phyloP scores from a whole-genome alignment of 371 early-diverging fungal genomes.

The Mortierella sp. region DNA sequence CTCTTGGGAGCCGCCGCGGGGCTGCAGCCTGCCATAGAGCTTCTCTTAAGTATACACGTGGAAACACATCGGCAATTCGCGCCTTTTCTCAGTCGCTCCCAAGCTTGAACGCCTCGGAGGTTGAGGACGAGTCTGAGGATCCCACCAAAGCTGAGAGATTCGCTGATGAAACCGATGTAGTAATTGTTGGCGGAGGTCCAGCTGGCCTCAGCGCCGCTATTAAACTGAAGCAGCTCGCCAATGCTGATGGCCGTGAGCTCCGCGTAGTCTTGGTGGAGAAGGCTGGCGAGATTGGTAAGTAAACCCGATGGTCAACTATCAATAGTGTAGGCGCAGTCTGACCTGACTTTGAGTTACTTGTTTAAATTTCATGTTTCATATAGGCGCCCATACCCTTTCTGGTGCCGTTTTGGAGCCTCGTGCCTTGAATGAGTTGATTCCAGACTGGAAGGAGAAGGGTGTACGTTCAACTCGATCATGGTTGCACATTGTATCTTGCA shows the following conservation, averaged over 20 bases:
- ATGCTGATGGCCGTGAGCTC: conserved; percentile 85
- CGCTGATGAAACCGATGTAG: conserved; percentile 94
- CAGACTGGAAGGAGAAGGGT: conserved; percentile 97
- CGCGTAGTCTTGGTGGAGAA: conserved; percentile 96
- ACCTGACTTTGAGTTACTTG: not conserved
- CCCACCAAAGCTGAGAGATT: conserved; percentile 64
- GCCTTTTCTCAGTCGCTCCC: conserved; percentile 50
- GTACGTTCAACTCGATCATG: conserved; percentile 45
- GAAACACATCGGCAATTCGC: conserved; percentile 24
- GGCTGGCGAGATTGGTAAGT: conserved; percentile 90
- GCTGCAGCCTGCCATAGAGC: not conserved
- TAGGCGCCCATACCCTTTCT: conserved; percentile 93
- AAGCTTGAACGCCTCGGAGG: conserved; percentile 32
- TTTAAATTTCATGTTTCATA: not conserved
- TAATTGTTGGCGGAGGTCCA: conserved; percentile 97
- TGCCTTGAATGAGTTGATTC: conserved; percentile 94
- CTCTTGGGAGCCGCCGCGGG: conserved; percentile 28
- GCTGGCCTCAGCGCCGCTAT: conserved; percentile 97
- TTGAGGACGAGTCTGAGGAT: conserved; percentile 47
- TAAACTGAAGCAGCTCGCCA: conserved; percentile 91
- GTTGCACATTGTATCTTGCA: not conserved
- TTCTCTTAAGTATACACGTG: conserved; percentile 13
- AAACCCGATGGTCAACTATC: not conserved
- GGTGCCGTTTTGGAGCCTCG: conserved; percentile 97
- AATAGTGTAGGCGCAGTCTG: not conserved